These are phyloP conservation scores for Helotiales sp. DNA, from an alignment of 2,329 filamentous ascomycete species.

Conservation along the genomic window DNA sequence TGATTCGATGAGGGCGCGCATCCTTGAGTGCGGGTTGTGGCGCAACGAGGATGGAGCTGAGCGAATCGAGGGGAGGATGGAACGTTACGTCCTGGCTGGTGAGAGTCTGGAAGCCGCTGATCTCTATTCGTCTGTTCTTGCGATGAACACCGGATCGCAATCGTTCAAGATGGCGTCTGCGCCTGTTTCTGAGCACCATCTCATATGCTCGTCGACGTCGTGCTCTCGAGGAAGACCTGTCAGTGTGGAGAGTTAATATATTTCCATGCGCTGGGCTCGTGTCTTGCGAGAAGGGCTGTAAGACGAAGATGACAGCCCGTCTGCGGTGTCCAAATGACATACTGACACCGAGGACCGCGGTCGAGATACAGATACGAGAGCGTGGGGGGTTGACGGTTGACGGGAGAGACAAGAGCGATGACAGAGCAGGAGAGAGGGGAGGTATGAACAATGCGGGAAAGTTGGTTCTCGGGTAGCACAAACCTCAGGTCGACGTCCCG, in stretches of 20 bases:
- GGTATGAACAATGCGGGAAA: background rate
- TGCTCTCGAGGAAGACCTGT: background rate
- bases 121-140: background rate
- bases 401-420: too few relatives aligned
- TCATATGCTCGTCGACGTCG: background rate
- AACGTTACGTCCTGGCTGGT: slow-evolving; percentile 7
- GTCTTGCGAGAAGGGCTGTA: background rate
- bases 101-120: background rate
- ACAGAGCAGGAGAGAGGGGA: background rate
- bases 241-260: background rate
- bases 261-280: background rate
- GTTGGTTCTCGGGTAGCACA: background rate
- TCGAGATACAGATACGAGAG: background rate
- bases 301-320: slow-evolving; percentile 1
- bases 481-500: too few relatives aligned
- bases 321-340: background rate
- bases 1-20: slow-evolving; percentile 21
- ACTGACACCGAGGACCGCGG: background rate
- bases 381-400: background rate
- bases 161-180: background rate
- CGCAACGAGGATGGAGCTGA: background rate
- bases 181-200: background rate
- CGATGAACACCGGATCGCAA: background rate
- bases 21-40: slow-evolving; percentile 11
- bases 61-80: background rate